A percentile compares a stretch with the other conserved stretches of the same genome.
phyloP scores from a whole-genome alignment of 2,329 filamentous ascomycete genomes.

The Trichoderma afroharzianum region DNA sequence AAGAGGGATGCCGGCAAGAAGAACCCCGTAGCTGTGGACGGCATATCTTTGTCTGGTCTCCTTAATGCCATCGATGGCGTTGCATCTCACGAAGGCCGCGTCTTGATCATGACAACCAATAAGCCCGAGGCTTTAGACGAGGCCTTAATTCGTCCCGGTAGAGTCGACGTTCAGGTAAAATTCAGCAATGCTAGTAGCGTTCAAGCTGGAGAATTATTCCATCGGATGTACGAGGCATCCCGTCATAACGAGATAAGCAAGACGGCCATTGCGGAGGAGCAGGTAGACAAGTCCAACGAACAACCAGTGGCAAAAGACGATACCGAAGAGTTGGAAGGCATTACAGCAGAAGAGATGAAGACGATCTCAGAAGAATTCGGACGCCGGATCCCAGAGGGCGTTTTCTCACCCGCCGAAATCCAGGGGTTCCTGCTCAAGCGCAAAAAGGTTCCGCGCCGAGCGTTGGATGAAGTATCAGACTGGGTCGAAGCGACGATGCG shows the following conservation, averaged over 20 bases:
- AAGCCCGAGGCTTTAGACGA: conserved; percentile 68
- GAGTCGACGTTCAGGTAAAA: conserved; percentile 66
- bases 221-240: conserved; percentile 56
- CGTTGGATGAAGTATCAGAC: conserved; percentile 48
- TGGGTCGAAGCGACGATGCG: conserved; percentile 52
- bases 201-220: conserved; percentile 57
- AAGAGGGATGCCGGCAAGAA: conserved; percentile 17
- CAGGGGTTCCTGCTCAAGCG: conserved; percentile 62
- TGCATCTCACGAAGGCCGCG: conserved; percentile 71
- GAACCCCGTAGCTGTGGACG: conserved; percentile 24
- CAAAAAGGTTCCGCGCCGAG: conserved; percentile 55
- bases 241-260: conserved; percentile 15
- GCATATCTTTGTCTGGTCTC: conserved; percentile 74
- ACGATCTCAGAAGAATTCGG: conserved; percentile 49
- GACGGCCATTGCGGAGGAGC: not conserved
- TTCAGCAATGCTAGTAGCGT: conserved; percentile 56
- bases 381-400: conserved; percentile 46
- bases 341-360: conserved; percentile 38
- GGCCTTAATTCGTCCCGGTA: conserved; percentile 69
- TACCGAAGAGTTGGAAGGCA: not conserved
- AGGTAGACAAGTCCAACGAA: not conserved
- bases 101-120: conserved; percentile 82
- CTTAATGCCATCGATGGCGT: conserved; percentile 84
- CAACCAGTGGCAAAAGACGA: conserved; percentile 10
- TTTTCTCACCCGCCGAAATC: conserved; percentile 59